Base-by-base conservation (phyloP, 768 basidiomycete genomes). In the Neoboletus brunneissimus region DNA sequence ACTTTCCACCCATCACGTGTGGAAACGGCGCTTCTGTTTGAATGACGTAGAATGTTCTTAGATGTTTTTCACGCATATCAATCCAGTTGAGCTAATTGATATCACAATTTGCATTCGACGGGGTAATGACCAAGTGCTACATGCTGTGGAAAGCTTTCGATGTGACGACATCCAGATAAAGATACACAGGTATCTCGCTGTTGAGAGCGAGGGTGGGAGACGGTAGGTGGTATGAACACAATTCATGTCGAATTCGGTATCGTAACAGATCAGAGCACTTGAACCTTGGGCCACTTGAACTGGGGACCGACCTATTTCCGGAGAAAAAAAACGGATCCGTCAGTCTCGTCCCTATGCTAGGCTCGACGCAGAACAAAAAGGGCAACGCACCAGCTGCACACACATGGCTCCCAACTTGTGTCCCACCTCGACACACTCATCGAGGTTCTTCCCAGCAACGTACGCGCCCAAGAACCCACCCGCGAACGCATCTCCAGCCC, bases 401-500 rank as follows among this genome's bases (percentile, higher is more conserved):
- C 87, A 89, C 81, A 94, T 91, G 47, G 83, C 76, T 40, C 89
- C 95, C 64, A 97, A 64, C 72, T 85, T 86, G 75, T 98, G 96
- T 1, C 96, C 97, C 29, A 81, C 84, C 75, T 88, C 84, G 56
- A 99, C 82, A 46, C 81, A 81, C 72, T 93, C 87, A 20, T 88
- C 86, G 29, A 92, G 66, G 29, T 68, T 74, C 80, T 92, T 97
- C 13, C 93, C 94, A 35, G 81, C 72, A 50, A 91, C 86, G 54
- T 83, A 79, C 2, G 88, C 95, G 49, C 92, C 97, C 51, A 98
- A 74, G 82, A 98, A 95, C 38, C 91, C 97, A 55, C 96, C 97
- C 25, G 94, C 94, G 65, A 99, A 98, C 42, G 92, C 93, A 71
- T 99, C 96, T 42, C 97, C 97, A 22, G 97, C 97, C 50, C 92